Evolutionary conservation across 768 basidiomycete genomes (phyloP).

Genomic region (Dacryopinax spathularia): DNA sequence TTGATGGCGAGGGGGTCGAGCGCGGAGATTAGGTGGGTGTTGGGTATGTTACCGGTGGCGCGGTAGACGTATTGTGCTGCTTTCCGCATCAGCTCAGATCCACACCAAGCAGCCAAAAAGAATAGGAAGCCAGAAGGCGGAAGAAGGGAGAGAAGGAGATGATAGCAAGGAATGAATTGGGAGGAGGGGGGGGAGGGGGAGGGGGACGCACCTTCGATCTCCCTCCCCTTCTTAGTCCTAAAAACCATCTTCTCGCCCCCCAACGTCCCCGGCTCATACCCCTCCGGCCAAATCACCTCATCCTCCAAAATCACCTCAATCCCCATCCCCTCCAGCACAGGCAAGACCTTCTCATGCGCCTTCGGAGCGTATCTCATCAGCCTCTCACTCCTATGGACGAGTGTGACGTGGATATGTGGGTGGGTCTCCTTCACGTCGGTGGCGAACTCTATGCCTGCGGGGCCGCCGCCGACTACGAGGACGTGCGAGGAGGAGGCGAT

Average conservation of each 20-base stretch:
- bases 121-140: no score
- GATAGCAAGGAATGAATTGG: slow-evolving; percentile 30
- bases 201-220: neutral
- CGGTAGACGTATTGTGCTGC: neutral
- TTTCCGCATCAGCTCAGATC: slow-evolving; percentile 27
- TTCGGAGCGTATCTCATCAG: slow-evolving; percentile 41
- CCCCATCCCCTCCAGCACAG: slow-evolving; percentile 29
- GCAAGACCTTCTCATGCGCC: slow-evolving; percentile 35
- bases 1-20: slow-evolving; percentile 18
- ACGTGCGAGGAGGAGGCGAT: slow-evolving; percentile 38
- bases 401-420: slow-evolving; percentile 40
- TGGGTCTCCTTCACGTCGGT: slow-evolving; percentile 45
- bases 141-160: slow-evolving; percentile 39
- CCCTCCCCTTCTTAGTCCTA: neutral
- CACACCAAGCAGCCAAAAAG: neutral
- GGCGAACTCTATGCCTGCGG: slow-evolving; percentile 60
- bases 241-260: neutral
- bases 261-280: neutral
- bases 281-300: neutral
- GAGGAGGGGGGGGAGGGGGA: neutral
- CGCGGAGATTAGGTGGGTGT: slow-evolving; percentile 35
- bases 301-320: slow-evolving; percentile 42
- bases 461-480: slow-evolving; percentile 57
- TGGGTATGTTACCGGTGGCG: slow-evolving; percentile 47
- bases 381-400: slow-evolving; percentile 42